Evolutionary conservation across 2,329 filamentous ascomycete genomes (phyloP), one percentile per base, ranked within the genome.

Genomic region (Sporothrix protearum): DNA sequence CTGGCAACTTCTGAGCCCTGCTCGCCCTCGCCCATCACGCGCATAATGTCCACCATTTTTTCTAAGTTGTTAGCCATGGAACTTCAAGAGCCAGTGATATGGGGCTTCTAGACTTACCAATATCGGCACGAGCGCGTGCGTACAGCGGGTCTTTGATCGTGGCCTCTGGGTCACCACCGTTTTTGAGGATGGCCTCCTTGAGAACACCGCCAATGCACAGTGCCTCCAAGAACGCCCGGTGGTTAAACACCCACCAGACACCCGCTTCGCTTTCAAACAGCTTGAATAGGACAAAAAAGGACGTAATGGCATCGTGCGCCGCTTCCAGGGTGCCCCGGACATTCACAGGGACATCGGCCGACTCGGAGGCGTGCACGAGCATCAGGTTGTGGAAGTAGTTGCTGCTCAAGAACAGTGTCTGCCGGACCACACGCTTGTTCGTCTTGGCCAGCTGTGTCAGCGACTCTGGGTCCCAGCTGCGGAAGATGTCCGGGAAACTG

Each of bases 201-300:
- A 91, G 78, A 30, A 89, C 84, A 73, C 85, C 86, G 28, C 87
- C 87, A 64, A 91, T 92, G 80, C 88, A 92, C 77, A 90, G 79
- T 42, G 90, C 90, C 82, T 94, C 92, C 69, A 94, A 84, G 77
- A 94, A 94, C 0, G 92, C 92, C 0, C 92, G 84, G 78, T 94
- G 92, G 78, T 93, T 92, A 75, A 94, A 93, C 0, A 93, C 91
- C 92, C 92, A 95, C 92, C 92, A 94, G 0, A 94, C 91, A 16
- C 89, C 86, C 0, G 91, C 91, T 81, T 95, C 92, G 19, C 83
- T 83, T 75, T 90, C 88, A 73, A 94, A 89, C 14, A 92, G 81
- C 49, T 82, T 83, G 80, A 89, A 92, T 7, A 94, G 84, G 71
- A 93, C 84, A 78, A 94, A 94, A 78, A 94, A 95, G 0, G 91